phyloP scores from a whole-genome alignment of 805 yeast species.

The Kluyveromyces nonfermentans region DNA sequence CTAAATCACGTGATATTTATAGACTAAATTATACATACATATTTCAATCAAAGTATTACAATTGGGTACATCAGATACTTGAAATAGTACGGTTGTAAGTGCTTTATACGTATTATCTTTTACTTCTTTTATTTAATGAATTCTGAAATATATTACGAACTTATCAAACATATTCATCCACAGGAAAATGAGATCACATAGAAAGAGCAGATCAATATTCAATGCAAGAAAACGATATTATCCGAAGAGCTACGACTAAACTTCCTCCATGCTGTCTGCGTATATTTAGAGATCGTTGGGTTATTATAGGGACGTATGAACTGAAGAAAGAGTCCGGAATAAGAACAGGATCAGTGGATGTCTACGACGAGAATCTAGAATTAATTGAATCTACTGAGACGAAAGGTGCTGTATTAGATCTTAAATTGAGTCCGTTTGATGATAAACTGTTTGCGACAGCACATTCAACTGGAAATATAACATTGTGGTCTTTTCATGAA shows the following conservation, averaged over 20 bases:
- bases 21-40: too few species aligned
- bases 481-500: conserved; percentile 45
- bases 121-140: too few species aligned
- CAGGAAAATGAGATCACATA: not conserved
- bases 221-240: conserved; percentile 13
- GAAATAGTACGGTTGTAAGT: too few species aligned
- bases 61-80: too few species aligned
- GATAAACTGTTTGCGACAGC: conserved; percentile 43
- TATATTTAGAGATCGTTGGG: conserved; percentile 37
- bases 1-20: not conserved
- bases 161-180: not conserved
- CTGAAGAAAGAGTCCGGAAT: conserved; percentile 48
- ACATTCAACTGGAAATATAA: conserved; percentile 73
- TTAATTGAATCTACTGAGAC: conserved; percentile 29
- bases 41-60: too few species aligned
- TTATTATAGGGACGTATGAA: conserved; percentile 75
- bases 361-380: conserved; percentile 24
- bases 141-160: too few species aligned
- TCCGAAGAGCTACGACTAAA: conserved; percentile 31
- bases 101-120: too few species aligned
- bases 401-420: conserved; percentile 63
- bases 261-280: conserved; percentile 82
- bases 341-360: conserved; percentile 56
- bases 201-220: not conserved
- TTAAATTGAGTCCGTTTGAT: conserved; percentile 56